Base-by-base conservation (phyloP, 2,329 filamentous ascomycete genomes). In the Aspergillus arachidicola region DNA sequence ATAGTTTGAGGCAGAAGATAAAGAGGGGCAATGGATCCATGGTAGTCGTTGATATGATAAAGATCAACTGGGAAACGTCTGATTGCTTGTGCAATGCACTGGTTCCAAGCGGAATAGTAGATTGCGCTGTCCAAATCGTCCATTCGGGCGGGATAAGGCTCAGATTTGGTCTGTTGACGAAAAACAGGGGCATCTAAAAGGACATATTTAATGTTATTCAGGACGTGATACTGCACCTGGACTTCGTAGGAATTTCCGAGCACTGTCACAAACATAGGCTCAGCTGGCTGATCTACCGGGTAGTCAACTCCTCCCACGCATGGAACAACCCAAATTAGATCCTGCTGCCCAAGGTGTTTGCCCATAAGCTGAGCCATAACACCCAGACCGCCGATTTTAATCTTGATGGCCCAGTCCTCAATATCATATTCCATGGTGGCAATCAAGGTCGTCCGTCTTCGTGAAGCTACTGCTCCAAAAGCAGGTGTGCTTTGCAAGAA, bases 401-500 rank as follows among this genome's bases (percentile, higher is more conserved):
- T 87, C 75, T 89, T 90, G 77, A 91, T 88, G 4, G 77, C 82
- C 86, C 88, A 90, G 71, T 91, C 88, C 60, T 88, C 86, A 64
- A 91, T 90, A 65, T 90, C 87, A 75, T 91, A 91, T 74, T 91
- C 88, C 86, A 91, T 89, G 7, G 88, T 90, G 14, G 87, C 88
- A 59, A 91, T 89, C 26, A 91, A 81, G 2, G 89, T 85, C 36
- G 84, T 89, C n/a, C 85, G 79, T 51, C 80, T 64, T 41, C 68
- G 72, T 23, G 79, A 74, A n/a, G 68, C 66, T 46, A 70, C 73
- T 38, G 67, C 68, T 34, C 71, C 72, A 57, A 78, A 75, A 1
- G 72, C 74, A 26, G 77, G 72, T 7, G 69, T 77, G 57, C 72
- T 77, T 57, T 78, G 77, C 6, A 80, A 67, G 36, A 78, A 78